phyloP scores from a whole-genome alignment of 192 early-diverging fungal species.

The Backusella parvicylindrica region DNA sequence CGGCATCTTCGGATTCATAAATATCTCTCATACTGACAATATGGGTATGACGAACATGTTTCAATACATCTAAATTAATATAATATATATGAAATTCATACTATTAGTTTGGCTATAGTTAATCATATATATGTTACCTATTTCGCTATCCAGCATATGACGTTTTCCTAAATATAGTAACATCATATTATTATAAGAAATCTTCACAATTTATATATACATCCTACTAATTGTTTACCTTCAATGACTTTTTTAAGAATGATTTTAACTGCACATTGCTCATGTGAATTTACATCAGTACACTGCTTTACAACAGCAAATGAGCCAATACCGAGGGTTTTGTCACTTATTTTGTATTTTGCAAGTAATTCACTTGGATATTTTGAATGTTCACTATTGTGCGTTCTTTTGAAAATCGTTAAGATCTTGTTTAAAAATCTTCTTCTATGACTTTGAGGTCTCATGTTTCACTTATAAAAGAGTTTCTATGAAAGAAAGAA shows the following conservation, averaged over 20 bases:
- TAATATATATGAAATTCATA: neutral
- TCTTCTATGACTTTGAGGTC: neutral
- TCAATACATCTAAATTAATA: slow-evolving; percentile 62
- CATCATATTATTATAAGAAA: too few species aligned
- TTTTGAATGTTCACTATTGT: slow-evolving; percentile 13
- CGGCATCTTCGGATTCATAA: slow-evolving; percentile 64
- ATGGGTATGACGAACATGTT: slow-evolving; percentile 76
- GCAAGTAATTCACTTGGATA: slow-evolving; percentile 7
- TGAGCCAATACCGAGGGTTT: slow-evolving; percentile 38
- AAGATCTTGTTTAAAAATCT: slow-evolving; percentile 11
- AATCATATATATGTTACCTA: slow-evolving; percentile 22
- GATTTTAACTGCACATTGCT: slow-evolving; percentile 67
- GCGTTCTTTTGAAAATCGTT: slow-evolving; percentile 34
- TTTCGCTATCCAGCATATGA: slow-evolving; percentile 55
- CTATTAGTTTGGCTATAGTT: too few species aligned
- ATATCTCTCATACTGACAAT: slow-evolving; percentile 72
- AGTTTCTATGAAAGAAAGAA: neutral
- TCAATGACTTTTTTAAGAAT: slow-evolving; percentile 58
- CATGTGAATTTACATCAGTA: slow-evolving; percentile 41
- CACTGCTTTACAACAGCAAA: slow-evolving; percentile 66
- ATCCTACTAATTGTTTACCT: too few species aligned
- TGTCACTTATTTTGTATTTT: slow-evolving; percentile 37
- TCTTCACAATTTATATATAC: too few species aligned
- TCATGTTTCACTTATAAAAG: neutral
- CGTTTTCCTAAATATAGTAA: slow-evolving; percentile 36